Conservation (phyloP, 768 basidiomycete species). For the Exsudoporus frostii region DNA sequence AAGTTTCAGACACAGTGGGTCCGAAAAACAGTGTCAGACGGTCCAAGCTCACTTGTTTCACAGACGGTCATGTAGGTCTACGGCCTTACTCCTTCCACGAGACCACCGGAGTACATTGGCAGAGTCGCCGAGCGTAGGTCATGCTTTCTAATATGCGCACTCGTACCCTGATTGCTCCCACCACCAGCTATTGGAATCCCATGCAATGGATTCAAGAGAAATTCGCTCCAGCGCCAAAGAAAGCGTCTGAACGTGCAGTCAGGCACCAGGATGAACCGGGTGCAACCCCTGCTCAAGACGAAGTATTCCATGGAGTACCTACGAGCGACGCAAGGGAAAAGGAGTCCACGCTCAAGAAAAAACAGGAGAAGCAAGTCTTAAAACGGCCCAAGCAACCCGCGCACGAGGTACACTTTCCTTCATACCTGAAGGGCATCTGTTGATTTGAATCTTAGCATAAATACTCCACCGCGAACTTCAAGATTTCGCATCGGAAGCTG, state of each 20-base stretch:
- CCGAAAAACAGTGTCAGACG: background rate
- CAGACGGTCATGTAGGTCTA: conserved; percentile 16
- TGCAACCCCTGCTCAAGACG: conserved; percentile 24
- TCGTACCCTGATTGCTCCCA: background rate
- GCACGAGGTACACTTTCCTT: conserved; percentile 22
- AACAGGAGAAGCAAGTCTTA: conserved; percentile 7
- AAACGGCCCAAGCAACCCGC: conserved; percentile 25
- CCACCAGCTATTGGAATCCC: conserved; percentile 52
- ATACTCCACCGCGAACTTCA: conserved; percentile 90
- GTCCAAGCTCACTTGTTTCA: background rate
- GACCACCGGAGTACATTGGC: conserved; percentile 30
- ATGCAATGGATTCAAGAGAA: conserved; percentile 63
- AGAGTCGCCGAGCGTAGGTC: conserved; percentile 46
- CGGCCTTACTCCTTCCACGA: conserved; percentile 7
- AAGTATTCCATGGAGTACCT: conserved; percentile 44
- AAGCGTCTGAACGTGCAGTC: conserved; percentile 43
- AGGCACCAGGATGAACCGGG: conserved; percentile 34
- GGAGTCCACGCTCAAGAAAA: conserved; percentile 17
- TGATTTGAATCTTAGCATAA: conserved; percentile 60
- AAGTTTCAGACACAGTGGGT: conserved; percentile 26
- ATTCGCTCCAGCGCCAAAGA: conserved; percentile 45
- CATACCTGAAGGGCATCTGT: background rate
- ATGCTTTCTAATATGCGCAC: background rate
- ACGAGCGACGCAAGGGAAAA: conserved; percentile 16
- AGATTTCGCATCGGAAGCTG: conserved; percentile 90